Conservation (phyloP, 2,329 filamentous ascomycete species). For the Colletotrichum tofieldiae region DNA sequence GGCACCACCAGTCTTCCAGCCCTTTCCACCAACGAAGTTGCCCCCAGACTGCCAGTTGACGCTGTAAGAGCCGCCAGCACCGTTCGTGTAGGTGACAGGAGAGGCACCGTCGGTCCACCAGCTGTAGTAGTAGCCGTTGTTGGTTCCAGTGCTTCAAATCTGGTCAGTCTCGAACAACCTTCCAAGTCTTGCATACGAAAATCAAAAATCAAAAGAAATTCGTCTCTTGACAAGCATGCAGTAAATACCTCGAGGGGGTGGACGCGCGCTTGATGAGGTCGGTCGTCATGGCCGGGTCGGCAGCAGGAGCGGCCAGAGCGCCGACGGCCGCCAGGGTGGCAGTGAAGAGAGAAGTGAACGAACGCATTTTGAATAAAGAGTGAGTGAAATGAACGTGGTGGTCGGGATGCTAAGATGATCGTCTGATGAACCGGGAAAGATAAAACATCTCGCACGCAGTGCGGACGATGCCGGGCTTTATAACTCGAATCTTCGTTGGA, state of each 20-base stretch:
- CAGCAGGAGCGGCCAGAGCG: constrained; percentile 33
- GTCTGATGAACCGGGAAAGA: neutral
- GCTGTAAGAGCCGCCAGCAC: constrained; percentile 59
- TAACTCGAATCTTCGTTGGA: neutral
- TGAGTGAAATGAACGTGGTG: constrained; percentile 13
- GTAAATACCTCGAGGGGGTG: constrained; percentile 47
- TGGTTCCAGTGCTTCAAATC: constrained; percentile 39
- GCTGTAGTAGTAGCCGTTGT: constrained; percentile 61
- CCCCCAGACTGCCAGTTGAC: constrained; percentile 62
- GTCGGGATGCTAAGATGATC: constrained; percentile 1
- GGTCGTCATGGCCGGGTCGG: constrained; percentile 18
- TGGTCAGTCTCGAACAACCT: neutral
- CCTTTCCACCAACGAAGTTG: constrained; percentile 72
- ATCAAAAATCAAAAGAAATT: too few species aligned
- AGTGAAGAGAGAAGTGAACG: constrained; percentile 38
- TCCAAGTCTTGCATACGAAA: too few species aligned
- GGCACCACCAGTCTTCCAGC: constrained; percentile 67
- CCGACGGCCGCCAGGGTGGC: constrained; percentile 38
- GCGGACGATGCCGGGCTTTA: constrained; percentile 16
- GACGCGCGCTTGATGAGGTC: constrained; percentile 40
- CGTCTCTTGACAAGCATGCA: neutral
- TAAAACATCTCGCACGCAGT: neutral
- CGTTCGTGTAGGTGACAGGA: constrained; percentile 61
- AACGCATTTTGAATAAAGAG: constrained; percentile 28
- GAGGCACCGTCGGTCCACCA: constrained; percentile 61